Evolutionary conservation across 768 basidiomycete species (phyloP).

Genomic region (Daedalea quercina): DNA sequence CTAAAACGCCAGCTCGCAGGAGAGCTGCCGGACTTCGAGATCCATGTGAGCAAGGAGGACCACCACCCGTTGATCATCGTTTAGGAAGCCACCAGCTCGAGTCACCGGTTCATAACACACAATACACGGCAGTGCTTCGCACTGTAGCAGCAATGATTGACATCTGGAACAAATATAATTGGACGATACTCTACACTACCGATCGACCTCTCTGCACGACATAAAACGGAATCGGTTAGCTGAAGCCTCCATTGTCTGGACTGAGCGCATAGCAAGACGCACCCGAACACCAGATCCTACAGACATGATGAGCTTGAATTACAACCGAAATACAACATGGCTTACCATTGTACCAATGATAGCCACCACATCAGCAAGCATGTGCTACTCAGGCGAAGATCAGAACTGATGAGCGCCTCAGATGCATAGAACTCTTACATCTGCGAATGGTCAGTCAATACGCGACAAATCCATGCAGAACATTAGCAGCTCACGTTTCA

Average conservation of each 20-base stretch:
- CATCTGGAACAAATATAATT: neutral
- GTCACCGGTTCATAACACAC: too few species aligned
- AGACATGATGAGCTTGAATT: constrained; percentile 5
- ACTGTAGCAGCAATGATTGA: neutral
- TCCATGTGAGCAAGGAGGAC: constrained; percentile 70
- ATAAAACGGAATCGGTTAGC: constrained; percentile 2
- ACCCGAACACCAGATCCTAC: constrained; percentile 91
- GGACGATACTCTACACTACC: constrained; percentile 22
- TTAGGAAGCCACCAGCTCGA: constrained; percentile 18
- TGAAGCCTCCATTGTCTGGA: neutral
- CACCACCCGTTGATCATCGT: constrained; percentile 68
- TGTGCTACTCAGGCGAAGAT: constrained; percentile 44
- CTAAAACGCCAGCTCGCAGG: constrained; percentile 43
- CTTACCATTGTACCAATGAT: constrained; percentile 96
- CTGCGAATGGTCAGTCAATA: constrained; percentile 18
- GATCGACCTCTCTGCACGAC: constrained; percentile 35
- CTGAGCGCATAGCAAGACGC: constrained; percentile 29
- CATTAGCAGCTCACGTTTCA: constrained; percentile 62
- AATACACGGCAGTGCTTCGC: too few species aligned
- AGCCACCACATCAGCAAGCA: constrained; percentile 91
- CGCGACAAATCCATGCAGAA: constrained; percentile 6
- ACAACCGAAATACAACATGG: constrained; percentile 9
- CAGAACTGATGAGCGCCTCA: constrained; percentile 8
- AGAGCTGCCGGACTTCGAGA: constrained; percentile 34
- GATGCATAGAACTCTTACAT: constrained; percentile 25